Base-by-base conservation (phyloP, 306 rosid species). In the Echinosophora koreensis region DNA sequence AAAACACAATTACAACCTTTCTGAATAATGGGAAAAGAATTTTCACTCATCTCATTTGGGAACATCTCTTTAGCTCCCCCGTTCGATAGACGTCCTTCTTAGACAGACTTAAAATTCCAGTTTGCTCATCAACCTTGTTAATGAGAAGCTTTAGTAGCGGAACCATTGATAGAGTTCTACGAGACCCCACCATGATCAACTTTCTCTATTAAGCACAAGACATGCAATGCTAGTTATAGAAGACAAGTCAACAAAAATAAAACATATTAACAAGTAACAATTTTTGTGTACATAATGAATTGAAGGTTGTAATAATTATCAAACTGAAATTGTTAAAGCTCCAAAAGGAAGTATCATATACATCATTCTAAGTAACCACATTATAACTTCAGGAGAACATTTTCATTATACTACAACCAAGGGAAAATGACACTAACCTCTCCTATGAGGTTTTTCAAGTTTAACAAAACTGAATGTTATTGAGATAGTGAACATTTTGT, bases 101-200 rank as follows among this genome's bases (percentile, higher is more conserved):
- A 56, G 91, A 80, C 50, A 90, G 10, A 15, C 55, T 74, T 57
- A 90, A 50, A 73, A 95, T 82, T 82, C 93, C 97, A 11, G 87
- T 88, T 79, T 95, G 97, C 72, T 89, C 87, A 28, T 92, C 97
- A 76, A 95, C 97, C 87, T 89, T 92, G 78, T 85, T 80, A 9
- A 95, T 88, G 18, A 95, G 97, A 87, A 92, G 96, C 87, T 89
- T 95, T 76, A 95, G 73, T 62, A 92, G 71, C 54, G 94, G 96
- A 82, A 92, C 92, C 73, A 81, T 92, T 32, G 86, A 83, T 46
- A 95, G 88, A 13, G 97, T 92, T 82, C 86, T 84, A 74, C 90
- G 77, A 61, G 98, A 95, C 50, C 98, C 98, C 38, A 90, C 92
- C 98, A 95, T 88, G 51, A 92, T 82, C 85, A 95, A 81, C 88